Base-by-base conservation (phyloP, 495 filamentous ascomycete genomes). In the Lepraria neglecta region DNA sequence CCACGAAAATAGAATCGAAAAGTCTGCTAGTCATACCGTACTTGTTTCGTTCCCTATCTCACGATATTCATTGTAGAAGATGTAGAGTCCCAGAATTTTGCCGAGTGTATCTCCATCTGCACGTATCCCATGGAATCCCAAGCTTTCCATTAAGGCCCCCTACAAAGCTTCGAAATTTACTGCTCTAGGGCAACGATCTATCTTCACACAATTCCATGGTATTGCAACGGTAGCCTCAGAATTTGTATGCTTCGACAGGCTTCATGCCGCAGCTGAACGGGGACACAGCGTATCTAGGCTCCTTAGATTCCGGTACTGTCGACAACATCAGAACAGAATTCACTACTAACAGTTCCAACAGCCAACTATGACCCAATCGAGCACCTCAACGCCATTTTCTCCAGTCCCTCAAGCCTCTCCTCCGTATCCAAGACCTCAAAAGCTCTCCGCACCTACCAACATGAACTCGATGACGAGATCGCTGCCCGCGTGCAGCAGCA, bases 291-390 rank as follows among this genome's bases (percentile, higher is more conserved):
- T 54, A 38, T 58, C 35, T 57, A 40, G 63, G 58, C 44, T 52
- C 64, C 35, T 57, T 68, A 46, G 61, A 68, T 44, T 57, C 67
- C 27, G 67, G 67, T 66, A 66, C 19, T 60, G 19, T 56, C 3
- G 30, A 47, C 30, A 15, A 19, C 19, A 31, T 28, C 27, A 14
- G 28, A 15, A 35, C 11, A 27, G 6, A 6, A 31, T 12, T 4
- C 17, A 21, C 46, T 55, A 53, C 68, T 74, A 62, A 76, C 46
- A 56, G 43, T 30, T n/a, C 27, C 38, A 61, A 40, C 63, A 98
- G 95, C 86, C 65, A 87, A 96, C 69, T 98, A 96, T 76, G 88
- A 97, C 71, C 92, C 95, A 53, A 85, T 96, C 66, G 83, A 89
- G 54, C 92, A 98, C 73, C 83, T 97, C 56, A 97, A 98, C 77